phyloP scores from a whole-genome alignment of 495 filamentous ascomycete species.

The Aspergillus indologenus region DNA sequence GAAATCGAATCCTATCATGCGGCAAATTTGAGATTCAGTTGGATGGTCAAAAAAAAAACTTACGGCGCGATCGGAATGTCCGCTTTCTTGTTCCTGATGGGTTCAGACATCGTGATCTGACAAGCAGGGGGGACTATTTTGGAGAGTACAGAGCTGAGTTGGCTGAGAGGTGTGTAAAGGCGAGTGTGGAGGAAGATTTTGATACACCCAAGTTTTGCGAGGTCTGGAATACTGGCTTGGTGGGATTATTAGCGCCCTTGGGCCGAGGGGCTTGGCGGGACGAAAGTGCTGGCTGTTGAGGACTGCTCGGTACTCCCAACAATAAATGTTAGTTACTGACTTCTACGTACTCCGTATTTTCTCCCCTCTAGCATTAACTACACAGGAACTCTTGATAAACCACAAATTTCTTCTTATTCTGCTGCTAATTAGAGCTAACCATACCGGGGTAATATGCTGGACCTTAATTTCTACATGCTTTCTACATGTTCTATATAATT shows the following conservation, averaged over 20 bases:
- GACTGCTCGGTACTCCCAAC: conserved; percentile 38
- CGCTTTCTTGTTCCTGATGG: conserved; percentile 84
- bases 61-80: conserved; percentile 82
- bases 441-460: too few relatives aligned
- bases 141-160: conserved; percentile 8
- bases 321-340: conserved; percentile 15
- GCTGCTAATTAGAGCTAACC: too few relatives aligned
- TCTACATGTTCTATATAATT: too few relatives aligned
- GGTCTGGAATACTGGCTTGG: conserved; percentile 46
- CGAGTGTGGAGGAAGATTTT: conserved; percentile 35
- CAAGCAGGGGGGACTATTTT: not conserved
- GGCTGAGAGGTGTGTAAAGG: conserved; percentile 22
- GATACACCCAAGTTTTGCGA: conserved; percentile 41
- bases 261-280: conserved; percentile 49
- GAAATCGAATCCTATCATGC: conserved; percentile 10
- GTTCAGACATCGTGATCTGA: conserved; percentile 70
- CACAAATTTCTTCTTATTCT: too few relatives aligned
- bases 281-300: conserved; percentile 39
- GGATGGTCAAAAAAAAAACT: conserved; percentile 35
- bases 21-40: not conserved
- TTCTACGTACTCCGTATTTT: not conserved
- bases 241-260: conserved; percentile 50
- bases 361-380: not conserved
- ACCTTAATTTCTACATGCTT: too few relatives aligned
- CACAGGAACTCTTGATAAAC: not conserved